These are phyloP conservation scores for Euphorbia pulcherrima DNA, from an alignment of 345 rosid species.

Conservation along the genomic window DNA sequence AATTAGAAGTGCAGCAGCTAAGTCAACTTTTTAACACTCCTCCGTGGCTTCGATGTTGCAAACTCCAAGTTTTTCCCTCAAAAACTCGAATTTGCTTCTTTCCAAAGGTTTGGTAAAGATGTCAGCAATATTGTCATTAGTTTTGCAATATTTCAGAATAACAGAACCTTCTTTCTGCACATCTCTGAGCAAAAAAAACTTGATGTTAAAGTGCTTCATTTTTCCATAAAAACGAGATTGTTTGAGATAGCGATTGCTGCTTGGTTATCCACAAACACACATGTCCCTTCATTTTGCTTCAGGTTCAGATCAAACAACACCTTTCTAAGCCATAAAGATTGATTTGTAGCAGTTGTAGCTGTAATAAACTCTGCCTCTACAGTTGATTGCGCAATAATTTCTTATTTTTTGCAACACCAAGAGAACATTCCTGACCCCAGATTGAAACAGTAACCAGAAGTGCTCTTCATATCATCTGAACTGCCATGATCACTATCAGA, in stretches of 20 bases:
- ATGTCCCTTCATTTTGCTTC: too few relatives aligned
- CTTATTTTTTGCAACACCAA: constrained; percentile 4
- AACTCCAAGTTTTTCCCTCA: not conserved
- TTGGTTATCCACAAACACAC: not conserved
- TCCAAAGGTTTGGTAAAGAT: not conserved
- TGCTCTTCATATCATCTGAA: not conserved
- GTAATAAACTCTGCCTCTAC: not conserved
- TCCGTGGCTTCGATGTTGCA: not conserved
- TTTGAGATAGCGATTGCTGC: not conserved
- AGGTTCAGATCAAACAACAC: not conserved
- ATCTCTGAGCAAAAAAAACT: not conserved
- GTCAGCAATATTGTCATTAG: not conserved
- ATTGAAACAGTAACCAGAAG: not conserved
- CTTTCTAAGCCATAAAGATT: not conserved
- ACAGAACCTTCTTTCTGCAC: not conserved
- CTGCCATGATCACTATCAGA: not conserved
- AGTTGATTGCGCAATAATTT: not conserved
- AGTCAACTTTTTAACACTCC: not conserved
- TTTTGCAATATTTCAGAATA: not conserved
- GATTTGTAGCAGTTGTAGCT: not conserved
- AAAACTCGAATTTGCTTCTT: not conserved
- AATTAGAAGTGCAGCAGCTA: too few relatives aligned
- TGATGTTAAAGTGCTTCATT: not conserved
- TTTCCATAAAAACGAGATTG: not conserved
- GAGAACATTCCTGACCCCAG: not conserved